Evolutionary conservation across 106 monocot genomes (phyloP).

Genomic region (Dendrobium catenatum): DNA sequence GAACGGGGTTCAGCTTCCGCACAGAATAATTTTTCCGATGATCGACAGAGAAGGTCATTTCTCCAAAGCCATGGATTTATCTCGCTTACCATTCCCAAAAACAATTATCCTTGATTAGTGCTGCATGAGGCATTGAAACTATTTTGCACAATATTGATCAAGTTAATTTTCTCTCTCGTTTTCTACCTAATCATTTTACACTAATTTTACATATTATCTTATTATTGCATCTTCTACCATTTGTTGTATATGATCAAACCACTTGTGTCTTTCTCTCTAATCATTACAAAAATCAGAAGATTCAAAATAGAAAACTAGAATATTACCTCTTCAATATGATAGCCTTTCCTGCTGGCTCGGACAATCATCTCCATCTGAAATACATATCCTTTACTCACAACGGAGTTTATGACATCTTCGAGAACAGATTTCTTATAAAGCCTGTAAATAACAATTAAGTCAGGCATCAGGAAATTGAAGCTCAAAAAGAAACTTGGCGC

Average conservation of each 20-base stretch:
- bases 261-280: background rate
- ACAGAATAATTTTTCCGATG: too few species aligned
- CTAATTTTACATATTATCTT: background rate
- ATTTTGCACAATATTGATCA: too few species aligned
- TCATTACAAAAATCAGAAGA: background rate
- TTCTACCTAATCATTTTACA: background rate
- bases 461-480: slow-evolving; percentile 1
- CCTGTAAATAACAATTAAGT: slow-evolving; percentile 25
- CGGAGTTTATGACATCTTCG: slow-evolving; percentile 89
- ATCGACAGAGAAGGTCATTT: too few species aligned
- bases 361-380: slow-evolving; percentile 99
- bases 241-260: background rate
- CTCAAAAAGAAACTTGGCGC: background rate
- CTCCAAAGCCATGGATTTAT: too few species aligned
- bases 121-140: too few species aligned
- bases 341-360: slow-evolving; percentile 88
- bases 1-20: too few species aligned
- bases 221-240: background rate
- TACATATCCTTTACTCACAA: slow-evolving; percentile 97
- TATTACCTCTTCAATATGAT: slow-evolving; percentile 83
- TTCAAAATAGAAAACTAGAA: background rate
- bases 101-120: too few species aligned
- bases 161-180: background rate
- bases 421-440: slow-evolving; percentile 74
- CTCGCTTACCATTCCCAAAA: too few species aligned